Percentiles rank a stretch among this genome's conserved stretches.
phyloP scores from a whole-genome alignment of 2,329 filamentous ascomycete genomes.

The Exophiala mesophila region DNA sequence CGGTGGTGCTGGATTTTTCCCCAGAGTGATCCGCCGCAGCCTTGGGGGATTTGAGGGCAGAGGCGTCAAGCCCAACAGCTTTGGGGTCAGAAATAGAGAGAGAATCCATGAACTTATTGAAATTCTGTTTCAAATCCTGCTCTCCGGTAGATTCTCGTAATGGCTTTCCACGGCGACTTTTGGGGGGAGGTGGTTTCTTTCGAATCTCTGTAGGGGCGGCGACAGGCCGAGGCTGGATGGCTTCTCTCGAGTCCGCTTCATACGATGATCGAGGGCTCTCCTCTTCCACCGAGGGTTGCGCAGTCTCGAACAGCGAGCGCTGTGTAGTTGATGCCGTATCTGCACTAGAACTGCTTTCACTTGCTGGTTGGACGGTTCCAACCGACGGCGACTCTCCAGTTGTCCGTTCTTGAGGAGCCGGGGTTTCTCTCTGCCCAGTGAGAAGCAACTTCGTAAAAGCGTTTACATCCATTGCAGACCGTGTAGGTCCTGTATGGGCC shows the following conservation, averaged over 20 bases:
- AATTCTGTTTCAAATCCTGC: constrained; percentile 12
- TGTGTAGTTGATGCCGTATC: constrained; percentile 57
- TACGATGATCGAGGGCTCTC: constrained; percentile 57
- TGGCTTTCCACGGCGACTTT: constrained; percentile 71
- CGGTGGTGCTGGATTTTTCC: constrained; percentile 1
- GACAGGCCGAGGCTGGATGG: constrained; percentile 44
- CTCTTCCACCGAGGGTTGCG: constrained; percentile 34
- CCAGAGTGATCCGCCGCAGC: constrained; percentile 23
- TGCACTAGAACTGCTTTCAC: constrained; percentile 48
- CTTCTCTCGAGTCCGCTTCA: constrained; percentile 52
- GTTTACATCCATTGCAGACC: constrained; percentile 63
- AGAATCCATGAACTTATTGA: constrained; percentile 21
- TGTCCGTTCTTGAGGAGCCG: constrained; percentile 22
- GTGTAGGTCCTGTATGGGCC: constrained; percentile 25
- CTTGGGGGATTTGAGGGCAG: constrained; percentile 23
- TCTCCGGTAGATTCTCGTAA: constrained; percentile 45
- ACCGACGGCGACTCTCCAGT: constrained; percentile 19
- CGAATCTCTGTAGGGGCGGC: constrained; percentile 42
- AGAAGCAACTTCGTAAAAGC: constrained; percentile 71
- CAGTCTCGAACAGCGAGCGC: constrained; percentile 55
- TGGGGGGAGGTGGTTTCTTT: constrained; percentile 68
- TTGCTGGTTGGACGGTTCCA: constrained; percentile 27
- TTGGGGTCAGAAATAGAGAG: constrained; percentile 9
- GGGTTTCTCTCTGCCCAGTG: constrained; percentile 58
- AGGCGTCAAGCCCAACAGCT: constrained; percentile 6